Conservation (phyloP, 2,329 filamentous ascomycete species). For the Aspergillus quadrilineatus region DNA sequence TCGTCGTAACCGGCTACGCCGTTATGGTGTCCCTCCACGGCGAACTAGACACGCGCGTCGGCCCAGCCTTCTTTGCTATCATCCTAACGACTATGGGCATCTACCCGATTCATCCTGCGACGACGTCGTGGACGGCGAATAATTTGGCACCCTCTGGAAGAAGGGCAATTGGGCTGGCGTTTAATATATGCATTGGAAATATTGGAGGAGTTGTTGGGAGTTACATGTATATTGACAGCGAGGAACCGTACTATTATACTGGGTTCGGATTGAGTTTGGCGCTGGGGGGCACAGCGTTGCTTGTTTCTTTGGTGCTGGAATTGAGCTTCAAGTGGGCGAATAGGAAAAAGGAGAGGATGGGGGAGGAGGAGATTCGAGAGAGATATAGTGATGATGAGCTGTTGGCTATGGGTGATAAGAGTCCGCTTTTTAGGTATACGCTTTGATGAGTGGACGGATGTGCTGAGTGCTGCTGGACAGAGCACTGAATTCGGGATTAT, state of each 20-base stretch:
- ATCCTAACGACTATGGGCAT: constrained; percentile 29
- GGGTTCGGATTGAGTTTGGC: constrained; percentile 37
- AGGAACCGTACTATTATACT: constrained; percentile 36
- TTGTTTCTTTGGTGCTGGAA: constrained; percentile 33
- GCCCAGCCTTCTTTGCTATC: constrained; percentile 26
- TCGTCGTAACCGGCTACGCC: constrained; percentile 29
- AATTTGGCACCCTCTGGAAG: constrained; percentile 34
- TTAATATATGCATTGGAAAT: constrained; percentile 43
- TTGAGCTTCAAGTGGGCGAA: constrained; percentile 12
- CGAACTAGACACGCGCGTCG: constrained; percentile 9
- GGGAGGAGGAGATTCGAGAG: constrained; percentile 12
- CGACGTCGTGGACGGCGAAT: constrained; percentile 31
- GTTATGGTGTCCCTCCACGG: constrained; percentile 22
- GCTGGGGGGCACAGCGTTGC: constrained; percentile 30
- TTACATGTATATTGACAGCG: constrained; percentile 40
- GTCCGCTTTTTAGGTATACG: constrained; percentile 9
- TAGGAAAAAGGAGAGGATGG: constrained; percentile 7
- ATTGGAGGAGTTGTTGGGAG: constrained; percentile 45
- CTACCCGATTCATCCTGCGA: constrained; percentile 30
- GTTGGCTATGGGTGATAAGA: constrained; percentile 16
- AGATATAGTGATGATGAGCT: constrained; percentile 16
- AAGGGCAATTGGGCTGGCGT: constrained; percentile 41
- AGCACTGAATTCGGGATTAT: neutral
- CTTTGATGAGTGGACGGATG: neutral
- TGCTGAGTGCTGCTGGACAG: neutral